Conservation (phyloP, 257 asterid genomes). For the Fraxinus quadrangulata region DNA sequence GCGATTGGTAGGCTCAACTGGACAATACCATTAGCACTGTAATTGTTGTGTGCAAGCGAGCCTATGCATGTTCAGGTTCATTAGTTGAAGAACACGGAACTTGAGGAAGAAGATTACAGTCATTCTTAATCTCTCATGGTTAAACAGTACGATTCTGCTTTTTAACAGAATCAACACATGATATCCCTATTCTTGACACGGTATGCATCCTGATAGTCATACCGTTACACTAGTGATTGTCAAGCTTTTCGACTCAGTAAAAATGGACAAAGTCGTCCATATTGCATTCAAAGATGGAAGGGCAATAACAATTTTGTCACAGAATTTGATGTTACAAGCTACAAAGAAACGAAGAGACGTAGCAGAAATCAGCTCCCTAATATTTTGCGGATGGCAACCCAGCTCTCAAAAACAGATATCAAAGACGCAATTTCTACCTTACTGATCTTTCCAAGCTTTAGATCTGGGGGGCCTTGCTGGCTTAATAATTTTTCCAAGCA, state of each 20-base stretch:
- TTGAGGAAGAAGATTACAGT: background rate
- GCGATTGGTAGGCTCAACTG: no score
- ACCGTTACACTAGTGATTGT: background rate
- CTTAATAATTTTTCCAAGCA: slow-evolving; percentile 71
- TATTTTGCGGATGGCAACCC: slow-evolving; percentile 21
- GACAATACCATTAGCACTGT: no score
- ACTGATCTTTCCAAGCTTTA: slow-evolving; percentile 69
- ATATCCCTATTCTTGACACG: background rate
- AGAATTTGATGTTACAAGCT: slow-evolving; percentile 23
- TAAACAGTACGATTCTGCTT: background rate
- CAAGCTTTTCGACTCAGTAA: background rate
- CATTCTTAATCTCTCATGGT: background rate
- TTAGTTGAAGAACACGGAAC: background rate
- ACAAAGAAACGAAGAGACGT: slow-evolving; percentile 30
- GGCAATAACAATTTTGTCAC: slow-evolving; percentile 19
- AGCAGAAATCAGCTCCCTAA: slow-evolving; percentile 15
- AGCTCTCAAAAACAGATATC: slow-evolving; percentile 18
- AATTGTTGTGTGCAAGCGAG: no score
- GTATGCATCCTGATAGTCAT: background rate
- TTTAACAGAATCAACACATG: background rate
- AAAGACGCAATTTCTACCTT: slow-evolving; percentile 32
- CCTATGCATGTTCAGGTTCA: background rate
- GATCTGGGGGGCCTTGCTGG: slow-evolving; percentile 71
- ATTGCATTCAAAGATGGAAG: slow-evolving; percentile 13
- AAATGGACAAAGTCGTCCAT: slow-evolving; percentile 6